A percentile compares a stretch with the other conserved stretches of the same genome.
These are phyloP conservation scores for Triticum dicoccoides DNA, from an alignment of 176 grass and related monocot species.

Conservation along the genomic window DNA sequence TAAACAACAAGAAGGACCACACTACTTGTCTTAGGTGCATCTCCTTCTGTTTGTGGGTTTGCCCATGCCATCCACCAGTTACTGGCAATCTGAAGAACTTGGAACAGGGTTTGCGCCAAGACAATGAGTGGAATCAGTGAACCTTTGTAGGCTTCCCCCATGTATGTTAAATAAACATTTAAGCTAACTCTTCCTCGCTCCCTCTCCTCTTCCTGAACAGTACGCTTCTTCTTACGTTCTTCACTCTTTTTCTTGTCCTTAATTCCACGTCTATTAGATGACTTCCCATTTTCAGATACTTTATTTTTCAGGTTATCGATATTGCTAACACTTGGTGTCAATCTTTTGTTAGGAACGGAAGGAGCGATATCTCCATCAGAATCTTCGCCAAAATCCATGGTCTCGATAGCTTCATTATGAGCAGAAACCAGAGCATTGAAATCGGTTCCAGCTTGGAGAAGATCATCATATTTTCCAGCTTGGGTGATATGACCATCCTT, in stretches of 20 bases:
- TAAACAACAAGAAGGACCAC: constrained; percentile 86
- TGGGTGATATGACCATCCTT: constrained; percentile 89
- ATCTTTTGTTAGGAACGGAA: constrained; percentile 55
- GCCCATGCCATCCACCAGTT: constrained; percentile 99
- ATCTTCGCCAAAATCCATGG: constrained; percentile 80
- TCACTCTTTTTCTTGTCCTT: constrained; percentile 44
- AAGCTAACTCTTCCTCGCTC: constrained; percentile 88
- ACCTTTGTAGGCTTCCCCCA: constrained; percentile 92
- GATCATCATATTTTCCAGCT: constrained; percentile 89
- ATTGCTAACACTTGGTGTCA: constrained; percentile 71
- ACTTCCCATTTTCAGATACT: constrained; percentile 52
- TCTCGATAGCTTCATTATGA: constrained; percentile 91
- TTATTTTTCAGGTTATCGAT: constrained; percentile 78
- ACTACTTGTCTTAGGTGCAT: constrained; percentile 69
- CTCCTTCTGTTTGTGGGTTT: constrained; percentile 85
- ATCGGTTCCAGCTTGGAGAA: constrained; percentile 92
- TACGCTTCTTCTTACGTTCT: constrained; percentile 52
- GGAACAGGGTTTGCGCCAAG: constrained; percentile 78
- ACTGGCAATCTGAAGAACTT: constrained; percentile 95
- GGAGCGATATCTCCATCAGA: constrained; percentile 46
- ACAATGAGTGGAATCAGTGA: constrained; percentile 87
- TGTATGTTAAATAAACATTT: constrained; percentile 95
- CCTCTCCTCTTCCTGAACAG: constrained; percentile 86
- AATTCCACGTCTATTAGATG: constrained; percentile 61
- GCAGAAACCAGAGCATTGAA: constrained; percentile 85